phyloP scores from a whole-genome alignment of 352 stramenopile species.

The Phytophthora pseudosyringae region DNA sequence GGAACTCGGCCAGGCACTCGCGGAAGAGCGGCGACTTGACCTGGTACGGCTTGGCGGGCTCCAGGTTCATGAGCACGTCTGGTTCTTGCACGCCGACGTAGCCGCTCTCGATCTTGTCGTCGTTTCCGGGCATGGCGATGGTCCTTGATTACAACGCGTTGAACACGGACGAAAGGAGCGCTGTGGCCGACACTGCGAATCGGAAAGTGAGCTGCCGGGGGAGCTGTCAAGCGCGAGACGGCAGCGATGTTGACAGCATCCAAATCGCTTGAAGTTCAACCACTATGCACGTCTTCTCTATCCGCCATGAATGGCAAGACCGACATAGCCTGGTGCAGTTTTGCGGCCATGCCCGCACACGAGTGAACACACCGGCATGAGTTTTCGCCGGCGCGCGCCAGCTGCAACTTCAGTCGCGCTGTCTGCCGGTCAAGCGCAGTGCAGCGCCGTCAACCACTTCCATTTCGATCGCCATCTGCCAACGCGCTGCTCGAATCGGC shows the following conservation, averaged over 20 bases:
- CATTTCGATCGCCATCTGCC: constrained; percentile 19
- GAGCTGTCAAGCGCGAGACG: constrained; percentile 20
- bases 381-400: not conserved
- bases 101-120: constrained; percentile 45
- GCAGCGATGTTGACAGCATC: constrained; percentile 29
- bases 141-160: constrained; percentile 6
- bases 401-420: constrained; percentile 17
- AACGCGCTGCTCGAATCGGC: constrained; percentile 1
- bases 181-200: constrained; percentile 28
- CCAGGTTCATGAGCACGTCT: constrained; percentile 28
- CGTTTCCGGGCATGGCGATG: constrained; percentile 27
- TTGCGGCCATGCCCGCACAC: constrained; percentile 3
- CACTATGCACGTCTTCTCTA: constrained; percentile 22
- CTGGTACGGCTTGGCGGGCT: constrained; percentile 42
- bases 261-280: constrained; percentile 39
- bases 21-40: constrained; percentile 48
- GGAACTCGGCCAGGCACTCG: constrained; percentile 69
- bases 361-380: constrained; percentile 26
- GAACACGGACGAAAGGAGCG: not conserved
- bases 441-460: constrained; percentile 9
- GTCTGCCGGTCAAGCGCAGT: constrained; percentile 25
- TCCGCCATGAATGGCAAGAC: constrained; percentile 33
- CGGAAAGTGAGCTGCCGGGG: constrained; percentile 25
- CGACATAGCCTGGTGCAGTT: constrained; percentile 26
- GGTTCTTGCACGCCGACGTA: constrained; percentile 42